Evolutionary conservation across 371 early-diverging fungal genomes (phyloP).

Genomic region (Syncephalis plumigaleata): DNA sequence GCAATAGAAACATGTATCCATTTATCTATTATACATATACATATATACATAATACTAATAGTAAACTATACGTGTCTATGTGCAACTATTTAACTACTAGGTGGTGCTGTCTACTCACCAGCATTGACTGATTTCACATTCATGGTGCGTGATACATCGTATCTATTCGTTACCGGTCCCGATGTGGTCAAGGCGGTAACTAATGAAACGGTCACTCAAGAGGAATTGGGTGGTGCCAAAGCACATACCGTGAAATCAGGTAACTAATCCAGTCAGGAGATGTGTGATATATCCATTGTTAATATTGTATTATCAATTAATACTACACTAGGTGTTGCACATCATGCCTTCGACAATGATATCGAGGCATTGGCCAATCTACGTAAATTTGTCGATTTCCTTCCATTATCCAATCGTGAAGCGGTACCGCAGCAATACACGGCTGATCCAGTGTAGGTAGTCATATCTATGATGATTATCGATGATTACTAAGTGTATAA

Average conservation of each 20-base stretch:
- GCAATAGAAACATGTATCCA: slow-evolving; percentile 2
- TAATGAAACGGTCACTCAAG: slow-evolving; percentile 89
- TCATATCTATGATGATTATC: not conserved
- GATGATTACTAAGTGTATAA: not conserved
- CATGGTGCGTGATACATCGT: slow-evolving; percentile 92
- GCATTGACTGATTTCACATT: slow-evolving; percentile 93
- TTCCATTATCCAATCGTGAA: slow-evolving; percentile 73
- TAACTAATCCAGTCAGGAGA: slow-evolving; percentile 4
- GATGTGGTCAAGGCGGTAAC: slow-evolving; percentile 94
- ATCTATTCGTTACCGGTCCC: slow-evolving; percentile 94
- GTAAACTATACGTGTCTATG: not conserved
- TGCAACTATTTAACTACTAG: slow-evolving; percentile 1
- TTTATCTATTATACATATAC: not conserved
- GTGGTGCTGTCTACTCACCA: slow-evolving; percentile 93
- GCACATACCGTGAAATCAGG: slow-evolving; percentile 77
- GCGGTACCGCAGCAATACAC: slow-evolving; percentile 43
- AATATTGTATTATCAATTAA: not conserved
- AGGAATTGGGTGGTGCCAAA: slow-evolving; percentile 87
- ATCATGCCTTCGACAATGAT: slow-evolving; percentile 84
- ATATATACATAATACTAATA: no score
- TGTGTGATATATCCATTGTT: no score
- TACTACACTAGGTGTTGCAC: slow-evolving; percentile 54
- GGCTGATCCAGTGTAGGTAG: slow-evolving; percentile 34
- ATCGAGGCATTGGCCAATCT: slow-evolving; percentile 79
- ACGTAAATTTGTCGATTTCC: slow-evolving; percentile 74